A percentile compares a stretch with the other conserved stretches of the same genome.
Conservation (phyloP, 2,329 filamentous ascomycete species). For the Alternaria solani region DNA sequence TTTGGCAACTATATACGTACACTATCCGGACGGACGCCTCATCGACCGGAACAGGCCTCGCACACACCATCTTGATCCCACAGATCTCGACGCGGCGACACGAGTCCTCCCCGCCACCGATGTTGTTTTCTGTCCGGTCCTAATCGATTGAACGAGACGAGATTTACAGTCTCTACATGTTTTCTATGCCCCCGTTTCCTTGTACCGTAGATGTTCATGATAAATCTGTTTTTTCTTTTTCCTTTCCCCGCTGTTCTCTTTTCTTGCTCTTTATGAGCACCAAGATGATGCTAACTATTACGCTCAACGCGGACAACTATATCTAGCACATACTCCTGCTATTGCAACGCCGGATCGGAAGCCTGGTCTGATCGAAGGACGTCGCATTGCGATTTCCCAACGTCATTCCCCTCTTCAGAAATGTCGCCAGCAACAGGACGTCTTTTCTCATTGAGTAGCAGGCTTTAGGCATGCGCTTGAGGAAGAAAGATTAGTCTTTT, state of each 20-base stretch:
- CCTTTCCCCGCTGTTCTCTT: constrained; percentile 19
- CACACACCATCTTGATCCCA: constrained; percentile 21
- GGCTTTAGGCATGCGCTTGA: constrained; percentile 43
- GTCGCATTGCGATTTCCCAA: constrained; percentile 1
- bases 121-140: constrained; percentile 13
- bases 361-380: constrained; percentile 3
- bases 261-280: constrained; percentile 7
- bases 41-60: constrained; percentile 19
- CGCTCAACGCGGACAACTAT: background rate
- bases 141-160: constrained; percentile 5
- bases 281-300: constrained; percentile 3
- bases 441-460: constrained; percentile 49
- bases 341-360: background rate
- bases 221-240: constrained; percentile 18
- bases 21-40: constrained; percentile 12
- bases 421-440: constrained; percentile 26
- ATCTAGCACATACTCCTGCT: background rate
- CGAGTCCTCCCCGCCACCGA: constrained; percentile 14
- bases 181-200: constrained; percentile 8
- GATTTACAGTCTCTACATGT: constrained; percentile 5
- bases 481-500: constrained; percentile 34
- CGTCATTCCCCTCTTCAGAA: constrained; percentile 16
- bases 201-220: constrained; percentile 33
- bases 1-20: constrained; percentile 13
- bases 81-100: constrained; percentile 20